These are phyloP conservation scores for Pseudocercospora cruenta DNA, from an alignment of 2,329 filamentous ascomycete species.

Conservation along the genomic window DNA sequence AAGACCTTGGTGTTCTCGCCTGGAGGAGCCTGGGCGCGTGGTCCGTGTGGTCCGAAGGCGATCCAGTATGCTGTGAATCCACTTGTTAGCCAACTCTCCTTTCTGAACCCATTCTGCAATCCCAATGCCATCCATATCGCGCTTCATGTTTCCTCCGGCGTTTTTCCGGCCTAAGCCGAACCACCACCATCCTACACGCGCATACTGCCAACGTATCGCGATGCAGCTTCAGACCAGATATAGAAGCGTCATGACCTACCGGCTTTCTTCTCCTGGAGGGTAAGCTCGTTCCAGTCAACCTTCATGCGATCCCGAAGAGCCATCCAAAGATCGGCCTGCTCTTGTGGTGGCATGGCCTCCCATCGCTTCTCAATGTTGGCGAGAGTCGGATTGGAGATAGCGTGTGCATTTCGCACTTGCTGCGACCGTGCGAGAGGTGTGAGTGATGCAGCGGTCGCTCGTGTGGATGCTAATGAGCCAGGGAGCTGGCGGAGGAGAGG, in stretches of 20 bases:
- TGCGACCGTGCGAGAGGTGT: constrained; percentile 26
- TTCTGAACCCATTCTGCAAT: neutral
- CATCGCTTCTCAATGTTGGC: constrained; percentile 99
- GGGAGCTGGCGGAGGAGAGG: constrained; percentile 30
- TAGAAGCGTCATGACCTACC: constrained; percentile 50
- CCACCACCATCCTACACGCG: neutral
- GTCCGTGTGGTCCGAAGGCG: constrained; percentile 94
- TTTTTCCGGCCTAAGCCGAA: constrained; percentile 11
- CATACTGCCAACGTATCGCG: neutral
- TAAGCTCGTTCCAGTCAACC: constrained; percentile 93
- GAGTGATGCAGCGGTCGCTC: constrained; percentile 26
- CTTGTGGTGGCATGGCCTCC: constrained; percentile 96
- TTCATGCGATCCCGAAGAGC: constrained; percentile 97
- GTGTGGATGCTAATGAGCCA: constrained; percentile 25
- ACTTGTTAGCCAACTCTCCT: constrained; percentile 26
- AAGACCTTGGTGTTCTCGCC: constrained; percentile 82
- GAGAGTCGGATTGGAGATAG: constrained; percentile 96
- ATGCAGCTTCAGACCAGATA: neutral
- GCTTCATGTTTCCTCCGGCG: constrained; percentile 6
- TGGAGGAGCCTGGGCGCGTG: constrained; percentile 78
- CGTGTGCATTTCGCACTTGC: constrained; percentile 72
- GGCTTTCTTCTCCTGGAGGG: constrained; percentile 97
- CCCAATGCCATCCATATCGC: constrained; percentile 7
- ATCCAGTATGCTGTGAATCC: constrained; percentile 86
- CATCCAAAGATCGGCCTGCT: constrained; percentile 99